Evolutionary conservation across 148 eudicot genomes (phyloP), one percentile per base, ranked within the genome.

Genomic region (Cornus florida): DNA sequence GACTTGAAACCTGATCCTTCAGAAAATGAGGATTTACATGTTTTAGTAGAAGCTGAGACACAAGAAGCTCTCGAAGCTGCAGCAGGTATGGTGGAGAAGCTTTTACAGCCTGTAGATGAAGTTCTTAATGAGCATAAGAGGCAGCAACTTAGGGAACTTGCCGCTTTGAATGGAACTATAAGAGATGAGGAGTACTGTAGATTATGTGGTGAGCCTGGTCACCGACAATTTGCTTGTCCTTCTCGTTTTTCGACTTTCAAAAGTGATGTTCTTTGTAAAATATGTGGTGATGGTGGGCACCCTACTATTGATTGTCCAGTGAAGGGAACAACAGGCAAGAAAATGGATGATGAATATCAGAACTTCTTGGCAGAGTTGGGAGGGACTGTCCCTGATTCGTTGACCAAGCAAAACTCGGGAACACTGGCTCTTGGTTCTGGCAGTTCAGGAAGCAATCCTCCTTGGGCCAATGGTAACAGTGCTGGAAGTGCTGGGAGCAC

Each of bases 11-110:
- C 82, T 2, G 98, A 92, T 64, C 91, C 92, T 2, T 82, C 89
- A 0, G 98, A 92, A 83, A 94, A 94, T n/a, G 98, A 94, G 86
- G 98, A 94, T 86, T 89, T 94, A 76, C 98, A 94, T 76, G 98
- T 92, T n/a, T 83, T 90, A 67, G 98, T 94, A 57, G 98, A 94
- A 80, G 98, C 98, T 4, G 97, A 94, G 31, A 92, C 93, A 2
- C 95, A 86, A 73, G 95, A 94, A 22, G 82, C 98, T 0, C 87
- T 94, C 8, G 97, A 94, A 7, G 98, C 92, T n/a, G 98, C 97
- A 4, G 97, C 92, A 7, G 95, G 87, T 8, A 94, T 94, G 98
- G 93, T 94, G 33, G 91, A 92, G 92, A 94, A 94, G 86, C 83
- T 94, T 22, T 77, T 94, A 76, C 93, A 89, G 83, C 98, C 98